Evolutionary conservation across 129 eudicot species (phyloP).

Genomic region (Sambucus nigra): DNA sequence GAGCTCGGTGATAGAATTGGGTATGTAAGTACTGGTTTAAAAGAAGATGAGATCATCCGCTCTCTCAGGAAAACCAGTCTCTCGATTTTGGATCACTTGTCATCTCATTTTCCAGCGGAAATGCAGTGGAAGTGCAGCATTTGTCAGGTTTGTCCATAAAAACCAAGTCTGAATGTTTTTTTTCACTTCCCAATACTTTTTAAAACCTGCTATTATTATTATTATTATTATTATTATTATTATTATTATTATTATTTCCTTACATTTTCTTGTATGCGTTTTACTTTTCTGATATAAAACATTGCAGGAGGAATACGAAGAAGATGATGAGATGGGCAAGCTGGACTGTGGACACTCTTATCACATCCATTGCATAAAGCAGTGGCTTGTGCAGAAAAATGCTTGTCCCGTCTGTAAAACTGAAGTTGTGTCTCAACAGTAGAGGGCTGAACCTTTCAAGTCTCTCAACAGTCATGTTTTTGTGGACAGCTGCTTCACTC

Average conservation of each 20-base stretch:
- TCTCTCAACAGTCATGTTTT: background rate
- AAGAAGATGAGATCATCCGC: slow-evolving; percentile 59
- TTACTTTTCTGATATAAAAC: background rate
- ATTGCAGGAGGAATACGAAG: slow-evolving; percentile 76
- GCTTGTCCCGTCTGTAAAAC: slow-evolving; percentile 85
- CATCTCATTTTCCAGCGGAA: slow-evolving; percentile 25
- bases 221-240: background rate
- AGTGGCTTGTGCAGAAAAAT: slow-evolving; percentile 79
- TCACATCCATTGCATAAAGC: slow-evolving; percentile 80
- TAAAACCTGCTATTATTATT: background rate
- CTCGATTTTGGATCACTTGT: slow-evolving; percentile 22
- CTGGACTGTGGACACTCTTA: slow-evolving; percentile 73
- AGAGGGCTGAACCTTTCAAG: slow-evolving; percentile 2
- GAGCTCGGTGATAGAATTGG: slow-evolving; percentile 96
- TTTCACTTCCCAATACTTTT: background rate
- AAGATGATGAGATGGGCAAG: slow-evolving; percentile 73
- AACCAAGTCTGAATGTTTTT: background rate
- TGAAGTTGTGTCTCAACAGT: slow-evolving; percentile 30
- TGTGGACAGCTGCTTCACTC: slow-evolving; percentile 1
- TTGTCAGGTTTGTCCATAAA: slow-evolving; percentile 59
- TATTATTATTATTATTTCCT: background rate
- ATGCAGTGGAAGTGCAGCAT: slow-evolving; percentile 75
- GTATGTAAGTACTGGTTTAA: slow-evolving; percentile 73
- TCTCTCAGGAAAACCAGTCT: slow-evolving; percentile 66
- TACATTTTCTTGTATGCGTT: background rate